Conservation (phyloP, 2,329 filamentous ascomycete genomes). For the Ceratocystis lukuohia region DNA sequence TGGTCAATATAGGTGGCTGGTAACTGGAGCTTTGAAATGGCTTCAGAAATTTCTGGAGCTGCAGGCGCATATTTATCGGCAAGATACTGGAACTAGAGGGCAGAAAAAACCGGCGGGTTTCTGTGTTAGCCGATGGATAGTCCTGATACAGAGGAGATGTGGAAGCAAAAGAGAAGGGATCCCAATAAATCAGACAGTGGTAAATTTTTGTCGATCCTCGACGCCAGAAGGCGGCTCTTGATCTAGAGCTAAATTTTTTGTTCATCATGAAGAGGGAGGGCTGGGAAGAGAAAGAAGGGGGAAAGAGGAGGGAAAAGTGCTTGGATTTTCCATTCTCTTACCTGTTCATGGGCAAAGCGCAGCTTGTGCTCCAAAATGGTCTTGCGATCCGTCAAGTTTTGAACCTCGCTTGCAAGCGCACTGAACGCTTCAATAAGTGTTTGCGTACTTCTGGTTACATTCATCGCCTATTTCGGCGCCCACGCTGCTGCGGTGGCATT, state of each 20-base stretch:
- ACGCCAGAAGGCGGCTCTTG: constrained; percentile 49
- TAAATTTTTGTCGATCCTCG: constrained; percentile 47
- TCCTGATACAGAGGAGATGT: neutral
- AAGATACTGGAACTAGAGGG: constrained; percentile 44
- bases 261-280: constrained; percentile 30
- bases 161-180: constrained; percentile 15
- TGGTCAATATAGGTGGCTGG: constrained; percentile 37
- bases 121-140: constrained; percentile 11
- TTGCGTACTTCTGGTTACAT: constrained; percentile 29
- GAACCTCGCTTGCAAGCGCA: constrained; percentile 50
- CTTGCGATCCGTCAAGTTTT: constrained; percentile 49
- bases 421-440: constrained; percentile 52
- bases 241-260: constrained; percentile 64
- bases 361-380: constrained; percentile 54
- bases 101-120: neutral
- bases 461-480: constrained; percentile 19
- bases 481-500: constrained; percentile 19
- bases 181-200: constrained; percentile 30
- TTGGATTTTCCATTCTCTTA: constrained; percentile 28
- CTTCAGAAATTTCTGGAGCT: constrained; percentile 52
- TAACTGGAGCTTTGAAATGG: constrained; percentile 51
- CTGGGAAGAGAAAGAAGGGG: constrained; percentile 12
- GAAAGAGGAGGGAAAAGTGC: neutral
- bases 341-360: constrained; percentile 53
- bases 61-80: constrained; percentile 56